Conservation (phyloP, 768 basidiomycete genomes). For the Zangia roseola region DNA sequence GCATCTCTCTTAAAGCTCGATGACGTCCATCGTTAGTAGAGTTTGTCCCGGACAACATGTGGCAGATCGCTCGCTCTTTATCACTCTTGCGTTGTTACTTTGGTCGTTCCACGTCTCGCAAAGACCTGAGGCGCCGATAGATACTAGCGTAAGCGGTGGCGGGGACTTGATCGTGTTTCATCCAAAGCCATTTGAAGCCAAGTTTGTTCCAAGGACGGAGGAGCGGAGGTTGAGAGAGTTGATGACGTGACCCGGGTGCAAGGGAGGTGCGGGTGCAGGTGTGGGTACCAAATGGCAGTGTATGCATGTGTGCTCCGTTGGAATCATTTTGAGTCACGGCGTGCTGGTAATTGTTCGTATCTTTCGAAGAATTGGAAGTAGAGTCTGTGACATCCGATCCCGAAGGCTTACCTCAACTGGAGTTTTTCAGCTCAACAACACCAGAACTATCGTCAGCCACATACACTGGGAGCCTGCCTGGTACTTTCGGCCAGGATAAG, state of each 20-base stretch:
- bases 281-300: no score
- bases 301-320: no score
- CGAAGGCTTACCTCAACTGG: no score
- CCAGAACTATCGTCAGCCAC: no score
- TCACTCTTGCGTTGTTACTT: slow-evolving; percentile 56
- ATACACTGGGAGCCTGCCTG: no score
- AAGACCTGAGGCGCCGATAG: slow-evolving; percentile 49
- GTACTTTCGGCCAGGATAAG: no score
- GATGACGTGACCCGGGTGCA: neutral
- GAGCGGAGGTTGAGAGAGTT: slow-evolving; percentile 1
- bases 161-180: slow-evolving; percentile 58
- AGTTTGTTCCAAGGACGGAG: slow-evolving; percentile 45
- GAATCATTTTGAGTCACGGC: no score
- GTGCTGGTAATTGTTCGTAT: no score
- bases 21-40: slow-evolving; percentile 22
- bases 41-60: slow-evolving; percentile 60
- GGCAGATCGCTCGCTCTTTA: slow-evolving; percentile 47
- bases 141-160: slow-evolving; percentile 47
- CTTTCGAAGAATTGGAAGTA: no score
- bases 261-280: no score
- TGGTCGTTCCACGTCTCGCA: slow-evolving; percentile 57
- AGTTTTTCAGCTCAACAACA: no score
- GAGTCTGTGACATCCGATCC: no score
- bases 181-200: slow-evolving; percentile 53
- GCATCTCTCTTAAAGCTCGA: neutral